A percentile compares a stretch with the other conserved stretches of the same genome.
Conservation (phyloP, 83 land plant species). For the Diphasiastrum complanatum region DNA sequence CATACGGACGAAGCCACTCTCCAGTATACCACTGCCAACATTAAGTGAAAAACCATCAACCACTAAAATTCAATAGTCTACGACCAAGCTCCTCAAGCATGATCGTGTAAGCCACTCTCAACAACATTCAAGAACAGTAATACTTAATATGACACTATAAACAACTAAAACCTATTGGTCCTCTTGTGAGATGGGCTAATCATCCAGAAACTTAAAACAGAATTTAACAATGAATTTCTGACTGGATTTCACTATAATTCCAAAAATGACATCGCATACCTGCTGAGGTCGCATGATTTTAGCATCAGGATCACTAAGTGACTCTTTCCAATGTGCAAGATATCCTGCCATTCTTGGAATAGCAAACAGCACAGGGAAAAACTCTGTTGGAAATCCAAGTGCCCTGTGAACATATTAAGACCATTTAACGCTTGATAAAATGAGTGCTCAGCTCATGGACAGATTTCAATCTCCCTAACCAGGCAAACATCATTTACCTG, state of each 20-base stretch:
- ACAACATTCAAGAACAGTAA: too few species aligned
- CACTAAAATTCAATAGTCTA: neutral
- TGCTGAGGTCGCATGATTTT: conserved; percentile 96
- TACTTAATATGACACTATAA: too few species aligned
- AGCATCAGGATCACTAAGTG: conserved; percentile 94
- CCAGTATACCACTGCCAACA: conserved; percentile 78
- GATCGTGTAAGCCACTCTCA: too few species aligned
- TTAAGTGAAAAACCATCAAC: neutral
- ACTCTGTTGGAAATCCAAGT: conserved; percentile 91
- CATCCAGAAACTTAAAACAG: neutral
- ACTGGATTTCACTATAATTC: neutral
- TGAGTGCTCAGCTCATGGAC: too few species aligned
- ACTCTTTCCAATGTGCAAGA: conserved; percentile 93
- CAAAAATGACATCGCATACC: conserved; percentile 30
- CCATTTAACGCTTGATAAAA: too few species aligned
- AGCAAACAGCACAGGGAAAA: conserved; percentile 91
- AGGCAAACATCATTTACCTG: too few species aligned
- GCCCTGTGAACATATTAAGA: too few species aligned
- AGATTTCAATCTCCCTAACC: too few species aligned
- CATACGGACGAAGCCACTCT: conserved; percentile 76
- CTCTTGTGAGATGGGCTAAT: neutral
- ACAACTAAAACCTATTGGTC: neutral
- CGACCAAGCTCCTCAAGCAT: too few species aligned
- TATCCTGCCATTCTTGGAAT: conserved; percentile 99
- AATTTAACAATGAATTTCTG: neutral